Evolutionary conservation across 164 flowering plant species (phyloP).

Genomic region (Dillenia suffruticosa): DNA sequence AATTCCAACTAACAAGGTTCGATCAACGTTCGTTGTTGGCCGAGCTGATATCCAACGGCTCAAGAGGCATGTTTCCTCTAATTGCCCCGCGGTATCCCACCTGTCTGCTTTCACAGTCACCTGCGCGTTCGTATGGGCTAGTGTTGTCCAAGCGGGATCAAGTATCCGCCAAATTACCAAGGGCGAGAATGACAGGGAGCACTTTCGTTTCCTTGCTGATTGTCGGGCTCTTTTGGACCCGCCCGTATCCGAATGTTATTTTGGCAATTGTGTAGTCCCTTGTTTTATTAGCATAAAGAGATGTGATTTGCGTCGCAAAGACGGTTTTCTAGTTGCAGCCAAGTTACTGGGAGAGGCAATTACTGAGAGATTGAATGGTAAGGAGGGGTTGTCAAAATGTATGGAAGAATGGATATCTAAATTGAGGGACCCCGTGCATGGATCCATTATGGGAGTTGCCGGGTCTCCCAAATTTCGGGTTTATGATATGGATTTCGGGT

Average conservation of each 20-base stretch:
- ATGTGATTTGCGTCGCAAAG: neutral
- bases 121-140: constrained; percentile 5
- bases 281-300: neutral
- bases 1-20: neutral
- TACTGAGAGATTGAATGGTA: neutral
- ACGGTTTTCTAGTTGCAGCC: neutral
- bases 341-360: neutral
- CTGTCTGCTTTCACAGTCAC: constrained; percentile 3
- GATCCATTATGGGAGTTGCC: neutral
- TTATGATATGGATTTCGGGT: constrained; percentile 13
- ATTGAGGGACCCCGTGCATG: neutral
- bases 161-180: neutral
- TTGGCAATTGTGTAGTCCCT: neutral
- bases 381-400: constrained; percentile 4
- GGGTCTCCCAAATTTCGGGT: constrained; percentile 9
- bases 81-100: neutral
- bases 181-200: constrained; percentile 2
- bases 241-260: neutral
- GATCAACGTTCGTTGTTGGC: constrained; percentile 3
- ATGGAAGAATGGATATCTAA: constrained; percentile 6
- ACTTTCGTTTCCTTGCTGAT: neutral
- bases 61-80: neutral
- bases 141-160: constrained; percentile 1
- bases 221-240: constrained; percentile 2
- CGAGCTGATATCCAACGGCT: constrained; percentile 3